A percentile compares a stretch with the other conserved stretches of the same genome.
Conservation (phyloP, 2,329 filamentous ascomycete genomes). For the Xylaria sp. region DNA sequence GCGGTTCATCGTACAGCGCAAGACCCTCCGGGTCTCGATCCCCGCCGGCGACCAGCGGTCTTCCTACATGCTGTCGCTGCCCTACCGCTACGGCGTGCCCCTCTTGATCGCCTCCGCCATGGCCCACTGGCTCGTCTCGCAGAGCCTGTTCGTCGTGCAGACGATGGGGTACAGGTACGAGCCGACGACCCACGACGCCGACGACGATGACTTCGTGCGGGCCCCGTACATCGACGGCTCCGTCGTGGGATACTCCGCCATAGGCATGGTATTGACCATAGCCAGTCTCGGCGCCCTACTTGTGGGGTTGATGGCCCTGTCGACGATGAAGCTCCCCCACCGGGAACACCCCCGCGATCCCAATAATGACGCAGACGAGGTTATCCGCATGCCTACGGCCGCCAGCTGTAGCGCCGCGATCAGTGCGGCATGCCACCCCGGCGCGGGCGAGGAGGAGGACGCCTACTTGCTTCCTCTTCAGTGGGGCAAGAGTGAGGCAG, state of each 20-base stretch:
- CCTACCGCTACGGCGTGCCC: neutral
- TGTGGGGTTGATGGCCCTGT: too few relatives aligned
- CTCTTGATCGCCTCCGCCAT: neutral
- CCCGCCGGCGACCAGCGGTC: conserved; percentile 5
- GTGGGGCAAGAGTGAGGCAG: too few relatives aligned
- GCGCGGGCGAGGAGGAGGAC: too few relatives aligned
- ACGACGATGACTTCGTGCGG: neutral
- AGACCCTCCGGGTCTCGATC: conserved; percentile 1
- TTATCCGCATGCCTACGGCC: too few relatives aligned
- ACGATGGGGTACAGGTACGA: too few relatives aligned
- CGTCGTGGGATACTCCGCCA: neutral
- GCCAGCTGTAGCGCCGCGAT: too few relatives aligned
- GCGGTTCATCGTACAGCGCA: neutral
- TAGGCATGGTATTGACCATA: neutral
- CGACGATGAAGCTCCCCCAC: too few relatives aligned
- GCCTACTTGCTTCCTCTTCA: too few relatives aligned
- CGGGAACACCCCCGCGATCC: too few relatives aligned
- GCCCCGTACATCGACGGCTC: neutral
- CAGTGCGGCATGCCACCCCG: too few relatives aligned
- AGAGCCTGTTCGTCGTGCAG: conserved; percentile 9
- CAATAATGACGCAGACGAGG: too few relatives aligned
- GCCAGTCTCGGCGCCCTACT: neutral
- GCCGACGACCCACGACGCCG: too few relatives aligned
- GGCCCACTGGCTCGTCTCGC: conserved; percentile 8
- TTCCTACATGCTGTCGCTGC: conserved; percentile 5